Evolutionary conservation across 1,284 basidiomycete genomes (phyloP), one percentile per base, ranked within the genome.

Genomic region (Microbotryum saponariae): DNA sequence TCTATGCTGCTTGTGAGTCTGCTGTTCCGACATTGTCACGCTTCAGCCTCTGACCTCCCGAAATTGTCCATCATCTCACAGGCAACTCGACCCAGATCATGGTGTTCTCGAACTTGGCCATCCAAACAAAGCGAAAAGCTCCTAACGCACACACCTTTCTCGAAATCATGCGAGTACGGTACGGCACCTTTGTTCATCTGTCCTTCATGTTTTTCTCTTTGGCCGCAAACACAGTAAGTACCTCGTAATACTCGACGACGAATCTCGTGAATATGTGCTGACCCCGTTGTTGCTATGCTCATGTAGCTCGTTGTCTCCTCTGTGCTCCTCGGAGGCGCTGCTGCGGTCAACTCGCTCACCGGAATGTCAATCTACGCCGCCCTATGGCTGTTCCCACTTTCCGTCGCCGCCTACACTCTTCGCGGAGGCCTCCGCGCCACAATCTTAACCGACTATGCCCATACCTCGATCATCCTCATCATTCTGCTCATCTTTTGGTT

Each of bases 281-380:
- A 56, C 54, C n/a, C 47, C 12, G 2, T 8, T n/a, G 18, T 20
- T n/a, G 9, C 45, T 47, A 21, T 16, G 27, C 45, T 59, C 33
- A 52, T 27, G 33, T 6, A 50, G 46, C 59, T 62, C 27, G 58
- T 62, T 16, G 61, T 62, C 10, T 58, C 56, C 5, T 62, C 61
- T 12, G 62, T 69, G 54, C 54, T 69, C 6, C 58, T 69, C 23
- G 88, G 88, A 21, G 88, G 88, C 0, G 84, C 84, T 0, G 88
- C 87, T 0, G 88, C 88, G 0, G 87, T 91, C 33, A 84, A 83
- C 14, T 82, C 83, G 56, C 76, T 93, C 53, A 91, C 90, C 0
- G 88, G 87, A 0, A 89, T 90, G 86, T 82, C 79, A 72, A 86
- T 85, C 33, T 79, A 87, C 59, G 88, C 88, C 3, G 86, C 88